Base-by-base conservation (phyloP, 805 yeast species). In the Candida tammaniensis region DNA sequence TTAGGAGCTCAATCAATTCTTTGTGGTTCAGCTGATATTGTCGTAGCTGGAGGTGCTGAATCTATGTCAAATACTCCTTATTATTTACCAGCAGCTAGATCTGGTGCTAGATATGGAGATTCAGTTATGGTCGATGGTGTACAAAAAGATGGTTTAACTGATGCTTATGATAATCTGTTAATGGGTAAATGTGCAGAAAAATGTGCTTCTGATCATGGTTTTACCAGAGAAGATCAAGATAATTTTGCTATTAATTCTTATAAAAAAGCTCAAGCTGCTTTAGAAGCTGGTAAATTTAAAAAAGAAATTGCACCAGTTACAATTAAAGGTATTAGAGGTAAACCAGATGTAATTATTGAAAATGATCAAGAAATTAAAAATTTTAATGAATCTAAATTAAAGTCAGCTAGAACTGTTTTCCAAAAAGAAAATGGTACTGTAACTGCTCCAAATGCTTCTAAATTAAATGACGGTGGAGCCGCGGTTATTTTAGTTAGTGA, bases 181-280 rank as follows among this genome's bases (percentile, higher is more conserved):
- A 93, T 93, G 99, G 98, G 98, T 59, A 85, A 85, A 39, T 88
- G 93, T 47, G 98, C 96, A 47, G 99, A 93, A 68, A 88, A 88
- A 61, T 88, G 96, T 69, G 98, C 98, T 27, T 69, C 68, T 35
- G 95, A 88, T 56, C 80, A 86, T 66, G 59, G 59, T 13, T 57
- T 91, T 47, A 54, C 93, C 23, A 82, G 98, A 60, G 89, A 86
- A 47, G 80, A 76, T 41, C 98, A 91, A 68, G 98, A 91, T 62
- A 78, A 80, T 36, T 91, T 75, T 59, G 98, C 98, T 42, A 71
- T 88, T 48, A 66, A 55, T 42, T 86, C 96, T 13, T 93, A 93
- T 69, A 78, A 76, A 55, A 87, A 86, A 61, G 96, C 98, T 13
- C 86, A 78, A 57, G 66, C 64, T 43, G 96, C 98, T 24, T 81